Evolutionary conservation across 2,329 filamentous ascomycete species (phyloP), one percentile per base, ranked within the genome.

Genomic region (Dothideomycetes sp.): DNA sequence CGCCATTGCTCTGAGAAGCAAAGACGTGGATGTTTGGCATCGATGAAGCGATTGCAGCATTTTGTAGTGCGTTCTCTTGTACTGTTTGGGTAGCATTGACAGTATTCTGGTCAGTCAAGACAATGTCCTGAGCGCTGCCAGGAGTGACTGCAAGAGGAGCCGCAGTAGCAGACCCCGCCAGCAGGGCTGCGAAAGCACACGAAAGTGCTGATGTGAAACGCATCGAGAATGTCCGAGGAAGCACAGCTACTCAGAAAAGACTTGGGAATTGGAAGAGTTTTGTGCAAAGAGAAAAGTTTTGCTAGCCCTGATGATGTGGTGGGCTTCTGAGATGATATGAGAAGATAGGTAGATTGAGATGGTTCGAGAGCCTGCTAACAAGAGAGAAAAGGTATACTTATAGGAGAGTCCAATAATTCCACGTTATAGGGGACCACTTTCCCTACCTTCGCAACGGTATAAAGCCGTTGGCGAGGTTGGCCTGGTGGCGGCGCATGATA

Each of bases 51-150:
- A 17, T 24, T 20, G 30, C 6, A 8, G 11, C 11, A 32, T 5
- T n/a, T 16, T 17, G 7, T 11, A 35, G 22, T 13, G 44, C 18
- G 6, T 32, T 29, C 12, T 31, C 31, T 15, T 25, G 39, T 5
- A 47, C 45, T 4, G 44, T 28, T 17, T 32, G 16, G 9, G 52
- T 52, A 4, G 51, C 45, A 27, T 54, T 54, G 41, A 52, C 23
- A n/a, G 52, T 54, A 34, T 54, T 46, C 7, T 49, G 34, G 9
- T 47, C 44, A 4, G 47, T 54, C 22, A 54, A 49, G 12, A 54
- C 41, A 27, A 54, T 49, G 30, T 52, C 45, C 11, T 43, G 30
- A 17, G 45, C 45, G 27, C 37, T 43, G 23, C 52, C 52, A 9
- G 52, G 52, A 12, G 35, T 41, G 10, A 50, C 51, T 15, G 49